Base-by-base conservation (phyloP, 176 grass and related monocot species). In the Alloteropsis semialata region DNA sequence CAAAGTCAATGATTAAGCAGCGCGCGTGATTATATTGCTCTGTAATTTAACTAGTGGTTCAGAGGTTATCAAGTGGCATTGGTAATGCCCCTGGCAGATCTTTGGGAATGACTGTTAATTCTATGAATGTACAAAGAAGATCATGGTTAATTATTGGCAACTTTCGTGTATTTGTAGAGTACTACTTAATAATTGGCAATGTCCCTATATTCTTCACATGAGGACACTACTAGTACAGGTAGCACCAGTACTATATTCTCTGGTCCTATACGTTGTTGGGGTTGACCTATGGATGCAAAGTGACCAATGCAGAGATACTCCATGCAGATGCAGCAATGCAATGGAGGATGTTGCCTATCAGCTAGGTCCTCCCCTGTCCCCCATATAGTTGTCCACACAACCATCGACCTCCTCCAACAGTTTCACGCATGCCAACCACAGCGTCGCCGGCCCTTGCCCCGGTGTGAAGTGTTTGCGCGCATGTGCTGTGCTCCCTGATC, bases 401-500 rank as follows among this genome's bases (percentile, higher is more conserved):
- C 79, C 44, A 72, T 84, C 34, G n/a, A 0, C n/a, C 9, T 55
- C 76, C 68, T 55, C 76, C 68, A 58, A 83, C 55, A 55, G 48
- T 78, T 32, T 50, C 69, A 72, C 69, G 69, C 53, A 39, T 50
- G 78, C 29, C 78, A 82, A 34, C 65, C 55, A 76, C 80, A 69
- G 48, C 74, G 41, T 51, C 65, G 67, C 22, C 67, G 33, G 67
- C 22, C 67, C 36, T 36, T 78, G 82, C 56, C 75, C 75, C 87
- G 72, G 14, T 28, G 48, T 42, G 7, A 78, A 78, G 79, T 69
- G 66, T 68, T 48, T 27, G n/a, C 1, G n/a, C 65, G 68, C 84
- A 87, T 83, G 88, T 90, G 88, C 33, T 68, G 38, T 90, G 84
- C 80, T 27, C 67, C 84, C 59, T n/a, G n/a, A n/a, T n/a, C n/a